Base-by-base conservation (phyloP, 2,329 filamentous ascomycete species). In the Sporothrix brasiliensis region DNA sequence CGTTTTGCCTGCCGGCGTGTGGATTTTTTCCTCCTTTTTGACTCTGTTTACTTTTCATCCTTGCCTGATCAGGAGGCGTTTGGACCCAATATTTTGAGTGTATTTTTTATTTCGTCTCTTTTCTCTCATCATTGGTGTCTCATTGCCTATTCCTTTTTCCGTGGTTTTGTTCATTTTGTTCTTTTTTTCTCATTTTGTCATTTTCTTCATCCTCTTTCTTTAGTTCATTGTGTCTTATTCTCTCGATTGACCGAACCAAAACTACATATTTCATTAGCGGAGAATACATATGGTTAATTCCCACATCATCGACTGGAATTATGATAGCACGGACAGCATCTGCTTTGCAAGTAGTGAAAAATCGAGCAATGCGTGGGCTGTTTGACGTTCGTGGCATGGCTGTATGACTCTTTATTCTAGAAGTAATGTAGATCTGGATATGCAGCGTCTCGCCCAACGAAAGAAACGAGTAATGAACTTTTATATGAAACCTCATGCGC, bases 71-170 rank as follows among this genome's bases (percentile, higher is more conserved):
- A 60, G 58, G 58, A 47, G 47, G 47, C 44, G 63, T 66, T 66
- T 34, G 52, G 47, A 50, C 63, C 44, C 63, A 52, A 52, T 49
- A 11, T 34, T 21, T 50, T n/a, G 44, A 66, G 61, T 50, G 34
- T 61, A 47, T 27, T 63, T 27, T 14, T 27, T 24, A n/a, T 19
- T 14, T 63, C 47, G 44, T 6, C 39, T 52, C 3, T 66, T 52
- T 50, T 66, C 44, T 66, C 21, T 65, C 63, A 66, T 66, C 19
- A 53, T 52, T 50, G 63, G 63, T 50, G 63, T 66, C 41, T 49
- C 7, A 27, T 44, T 41, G 24, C 30, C 24, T 54, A 39, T 24
- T 10, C 30, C 11, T 27, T 44, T 39, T 53, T 19, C 39, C 4
- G 47, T 1, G 24, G 3, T 56, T 30, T 16, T 53, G 3, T 63